Conservation (phyloP, 768 basidiomycete genomes). For the Coprinopsis cinerea region DNA sequence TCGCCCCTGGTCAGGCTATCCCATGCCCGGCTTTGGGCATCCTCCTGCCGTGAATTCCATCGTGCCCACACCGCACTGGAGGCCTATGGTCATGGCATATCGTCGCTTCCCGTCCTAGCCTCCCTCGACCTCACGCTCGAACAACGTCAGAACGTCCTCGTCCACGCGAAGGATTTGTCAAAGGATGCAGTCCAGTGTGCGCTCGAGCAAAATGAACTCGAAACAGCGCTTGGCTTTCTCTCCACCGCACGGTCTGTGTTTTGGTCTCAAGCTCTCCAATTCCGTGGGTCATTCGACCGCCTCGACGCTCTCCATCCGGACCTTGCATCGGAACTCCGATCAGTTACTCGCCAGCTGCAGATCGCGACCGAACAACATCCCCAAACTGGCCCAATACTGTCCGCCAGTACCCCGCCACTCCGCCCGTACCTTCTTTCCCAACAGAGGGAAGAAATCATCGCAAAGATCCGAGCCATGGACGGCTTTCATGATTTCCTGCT, state of each 20-base stretch:
- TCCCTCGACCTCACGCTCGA: background rate
- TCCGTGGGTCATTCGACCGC: background rate
- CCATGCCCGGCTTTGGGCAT: background rate
- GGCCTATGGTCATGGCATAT: background rate
- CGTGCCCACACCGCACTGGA: background rate
- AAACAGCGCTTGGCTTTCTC: background rate
- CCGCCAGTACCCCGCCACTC: background rate
- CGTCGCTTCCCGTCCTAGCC: no score
- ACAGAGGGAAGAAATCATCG: no score
- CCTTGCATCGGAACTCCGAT: no score
- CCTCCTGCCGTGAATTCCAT: no score
- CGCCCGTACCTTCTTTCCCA: no score
- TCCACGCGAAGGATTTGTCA: background rate
- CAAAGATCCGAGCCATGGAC: no score
- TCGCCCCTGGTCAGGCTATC: background rate
- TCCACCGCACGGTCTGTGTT: background rate
- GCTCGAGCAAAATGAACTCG: background rate
- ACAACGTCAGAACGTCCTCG: background rate
- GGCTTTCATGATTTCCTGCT: slow-evolving; percentile 1
- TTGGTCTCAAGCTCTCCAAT: background rate
- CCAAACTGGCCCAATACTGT: background rate
- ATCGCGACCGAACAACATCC: background rate
- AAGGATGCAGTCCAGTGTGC: background rate
- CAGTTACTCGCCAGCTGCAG: no score
- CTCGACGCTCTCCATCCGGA: no score